phyloP scores from a whole-genome alignment of 2,329 filamentous ascomycete genomes.

The Metarhizium humberi region DNA sequence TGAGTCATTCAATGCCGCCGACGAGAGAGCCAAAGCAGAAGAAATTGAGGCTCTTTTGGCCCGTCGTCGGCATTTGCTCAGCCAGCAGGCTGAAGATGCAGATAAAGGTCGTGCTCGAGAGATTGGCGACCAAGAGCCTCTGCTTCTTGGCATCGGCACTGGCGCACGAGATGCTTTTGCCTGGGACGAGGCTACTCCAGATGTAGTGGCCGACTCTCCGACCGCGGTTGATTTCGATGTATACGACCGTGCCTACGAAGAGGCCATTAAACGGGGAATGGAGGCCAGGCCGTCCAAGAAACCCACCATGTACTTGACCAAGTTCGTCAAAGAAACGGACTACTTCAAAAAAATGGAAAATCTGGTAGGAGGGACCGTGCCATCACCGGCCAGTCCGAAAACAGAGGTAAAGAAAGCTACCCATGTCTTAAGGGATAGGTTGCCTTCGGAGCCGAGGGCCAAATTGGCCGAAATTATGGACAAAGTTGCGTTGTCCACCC shows the following conservation, averaged over 20 bases:
- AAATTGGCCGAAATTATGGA: slow-evolving; percentile 2
- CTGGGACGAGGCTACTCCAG: slow-evolving; percentile 26
- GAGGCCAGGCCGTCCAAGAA: slow-evolving; percentile 29
- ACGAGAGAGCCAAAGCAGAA: slow-evolving; percentile 31
- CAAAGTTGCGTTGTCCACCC: neutral
- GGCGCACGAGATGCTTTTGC: slow-evolving; percentile 42
- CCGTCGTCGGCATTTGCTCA: slow-evolving; percentile 33
- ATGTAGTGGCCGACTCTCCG: slow-evolving; percentile 73
- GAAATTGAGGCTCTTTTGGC: slow-evolving; percentile 40
- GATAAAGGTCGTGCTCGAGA: slow-evolving; percentile 41
- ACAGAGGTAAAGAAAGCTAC: slow-evolving; percentile 9
- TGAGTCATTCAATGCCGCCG: slow-evolving; percentile 12
- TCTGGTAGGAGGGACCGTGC: slow-evolving; percentile 22
- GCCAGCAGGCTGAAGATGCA: slow-evolving; percentile 29
- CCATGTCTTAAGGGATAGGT: slow-evolving; percentile 1
- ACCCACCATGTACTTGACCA: slow-evolving; percentile 39
- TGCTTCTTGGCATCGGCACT: slow-evolving; percentile 70
- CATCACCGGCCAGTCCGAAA: slow-evolving; percentile 7
- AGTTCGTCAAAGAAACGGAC: slow-evolving; percentile 35
- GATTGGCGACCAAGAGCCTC: slow-evolving; percentile 48
- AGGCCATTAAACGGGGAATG: slow-evolving; percentile 68
- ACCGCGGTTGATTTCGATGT: slow-evolving; percentile 77
- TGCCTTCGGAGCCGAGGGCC: neutral
- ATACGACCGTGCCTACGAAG: slow-evolving; percentile 77
- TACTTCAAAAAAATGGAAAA: slow-evolving; percentile 28